Evolutionary conservation across 768 basidiomycete species (phyloP).

Genomic region (Russula abietina): DNA sequence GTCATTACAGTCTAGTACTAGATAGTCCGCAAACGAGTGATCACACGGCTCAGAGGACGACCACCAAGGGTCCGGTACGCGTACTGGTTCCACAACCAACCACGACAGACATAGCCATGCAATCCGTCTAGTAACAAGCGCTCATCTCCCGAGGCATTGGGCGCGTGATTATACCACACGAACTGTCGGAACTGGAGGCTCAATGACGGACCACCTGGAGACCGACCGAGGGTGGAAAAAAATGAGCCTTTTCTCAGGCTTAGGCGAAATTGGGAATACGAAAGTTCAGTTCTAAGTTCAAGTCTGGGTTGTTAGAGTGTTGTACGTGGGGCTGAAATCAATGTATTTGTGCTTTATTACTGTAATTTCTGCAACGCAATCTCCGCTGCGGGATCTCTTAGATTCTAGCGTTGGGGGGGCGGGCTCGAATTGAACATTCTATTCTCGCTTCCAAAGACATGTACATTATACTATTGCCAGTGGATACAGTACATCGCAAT

Average conservation of each 20-base stretch:
- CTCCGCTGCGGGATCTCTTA: no score
- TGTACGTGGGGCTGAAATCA: background rate
- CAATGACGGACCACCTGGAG: background rate
- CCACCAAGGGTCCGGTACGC: background rate
- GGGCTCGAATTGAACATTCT: no score
- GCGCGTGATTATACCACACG: background rate
- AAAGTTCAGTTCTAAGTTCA: no score
- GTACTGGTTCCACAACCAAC: background rate
- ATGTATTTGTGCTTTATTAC: background rate
- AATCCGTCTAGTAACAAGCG: background rate
- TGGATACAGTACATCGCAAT: no score
- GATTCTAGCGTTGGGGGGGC: no score
- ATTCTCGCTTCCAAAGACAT: no score
- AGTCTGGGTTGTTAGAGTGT: no score
- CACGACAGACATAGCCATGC: background rate
- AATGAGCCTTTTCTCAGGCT: no score
- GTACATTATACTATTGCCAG: no score
- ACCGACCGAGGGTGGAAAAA: background rate
- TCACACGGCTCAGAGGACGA: background rate
- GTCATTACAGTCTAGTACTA: background rate
- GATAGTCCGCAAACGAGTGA: background rate
- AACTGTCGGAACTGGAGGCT: background rate
- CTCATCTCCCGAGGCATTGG: no score
- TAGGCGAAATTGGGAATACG: background rate
- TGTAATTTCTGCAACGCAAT: no score